phyloP scores from a whole-genome alignment of 2,329 filamentous ascomycete genomes.

The Aureobasidium sp. region DNA sequence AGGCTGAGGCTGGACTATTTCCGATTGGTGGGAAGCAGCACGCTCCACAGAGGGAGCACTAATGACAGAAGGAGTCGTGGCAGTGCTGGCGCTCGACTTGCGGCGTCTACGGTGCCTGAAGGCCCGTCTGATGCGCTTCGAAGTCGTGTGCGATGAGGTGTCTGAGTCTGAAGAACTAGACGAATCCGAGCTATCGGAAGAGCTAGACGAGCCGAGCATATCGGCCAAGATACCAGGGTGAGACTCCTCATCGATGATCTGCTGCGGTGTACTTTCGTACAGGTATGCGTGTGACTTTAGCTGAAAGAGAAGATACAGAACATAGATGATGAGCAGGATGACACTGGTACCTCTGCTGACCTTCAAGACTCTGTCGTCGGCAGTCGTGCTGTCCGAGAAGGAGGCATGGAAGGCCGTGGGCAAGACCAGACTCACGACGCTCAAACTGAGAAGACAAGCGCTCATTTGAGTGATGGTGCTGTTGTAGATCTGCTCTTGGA shows the following conservation, averaged over 20 bases:
- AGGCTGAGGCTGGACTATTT: conserved; percentile 5
- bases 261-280: conserved; percentile 85
- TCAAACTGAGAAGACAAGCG: conserved; percentile 80
- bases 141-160: conserved; percentile 61
- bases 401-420: conserved; percentile 88
- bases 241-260: conserved; percentile 85
- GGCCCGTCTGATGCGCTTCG: conserved; percentile 65
- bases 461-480: conserved; percentile 95
- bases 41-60: conserved; percentile 37
- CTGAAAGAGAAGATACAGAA: conserved; percentile 79
- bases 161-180: conserved; percentile 52
- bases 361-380: conserved; percentile 64
- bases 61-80: conserved; percentile 45
- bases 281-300: conserved; percentile 87
- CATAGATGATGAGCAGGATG: conserved; percentile 71
- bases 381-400: conserved; percentile 47
- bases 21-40: conserved; percentile 1
- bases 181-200: conserved; percentile 44
- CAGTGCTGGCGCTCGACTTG: conserved; percentile 67
- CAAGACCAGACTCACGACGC: conserved; percentile 78
- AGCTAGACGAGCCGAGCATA: conserved; percentile 64
- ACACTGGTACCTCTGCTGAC: conserved; percentile 87
- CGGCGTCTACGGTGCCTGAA: conserved; percentile 62
- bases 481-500: conserved; percentile 91
- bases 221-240: conserved; percentile 76